Percentiles rank a stretch among this genome's conserved stretches.
Conservation (phyloP, 495 filamentous ascomycete genomes). For the Podospora anserina region DNA sequence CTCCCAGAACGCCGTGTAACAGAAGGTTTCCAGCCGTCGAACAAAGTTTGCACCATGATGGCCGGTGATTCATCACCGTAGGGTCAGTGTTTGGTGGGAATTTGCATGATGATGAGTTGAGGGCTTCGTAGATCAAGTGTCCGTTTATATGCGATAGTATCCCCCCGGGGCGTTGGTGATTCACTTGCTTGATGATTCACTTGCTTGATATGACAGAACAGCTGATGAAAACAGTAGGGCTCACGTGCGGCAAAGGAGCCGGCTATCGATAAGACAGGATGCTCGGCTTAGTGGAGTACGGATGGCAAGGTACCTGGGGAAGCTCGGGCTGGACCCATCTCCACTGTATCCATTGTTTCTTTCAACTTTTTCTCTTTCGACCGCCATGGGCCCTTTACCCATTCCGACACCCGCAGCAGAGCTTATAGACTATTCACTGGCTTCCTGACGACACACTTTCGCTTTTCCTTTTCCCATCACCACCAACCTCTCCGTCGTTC, state of each 20-base stretch:
- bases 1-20: neutral
- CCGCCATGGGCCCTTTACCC: conserved; percentile 19
- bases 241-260: neutral
- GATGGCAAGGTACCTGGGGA: conserved; percentile 19
- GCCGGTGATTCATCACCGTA: neutral
- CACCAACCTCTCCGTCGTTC: neutral
- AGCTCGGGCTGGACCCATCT: conserved; percentile 24
- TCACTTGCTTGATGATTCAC: too few relatives aligned
- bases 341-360: conserved; percentile 31
- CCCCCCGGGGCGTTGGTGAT: too few relatives aligned
- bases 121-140: neutral
- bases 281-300: conserved; percentile 10
- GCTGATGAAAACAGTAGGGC: neutral
- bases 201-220: too few relatives aligned
- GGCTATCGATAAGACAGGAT: conserved; percentile 18
- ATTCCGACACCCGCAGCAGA: conserved; percentile 14
- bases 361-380: conserved; percentile 31
- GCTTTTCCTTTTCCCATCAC: neutral
- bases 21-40: neutral
- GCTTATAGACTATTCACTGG: conserved; percentile 2
- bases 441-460: neutral
- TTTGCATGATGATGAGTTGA: neutral
- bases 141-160: too few relatives aligned
- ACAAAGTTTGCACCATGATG: neutral
- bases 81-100: neutral